Base-by-base conservation (phyloP, 768 basidiomycete species). In the Lenzites betulinus region DNA sequence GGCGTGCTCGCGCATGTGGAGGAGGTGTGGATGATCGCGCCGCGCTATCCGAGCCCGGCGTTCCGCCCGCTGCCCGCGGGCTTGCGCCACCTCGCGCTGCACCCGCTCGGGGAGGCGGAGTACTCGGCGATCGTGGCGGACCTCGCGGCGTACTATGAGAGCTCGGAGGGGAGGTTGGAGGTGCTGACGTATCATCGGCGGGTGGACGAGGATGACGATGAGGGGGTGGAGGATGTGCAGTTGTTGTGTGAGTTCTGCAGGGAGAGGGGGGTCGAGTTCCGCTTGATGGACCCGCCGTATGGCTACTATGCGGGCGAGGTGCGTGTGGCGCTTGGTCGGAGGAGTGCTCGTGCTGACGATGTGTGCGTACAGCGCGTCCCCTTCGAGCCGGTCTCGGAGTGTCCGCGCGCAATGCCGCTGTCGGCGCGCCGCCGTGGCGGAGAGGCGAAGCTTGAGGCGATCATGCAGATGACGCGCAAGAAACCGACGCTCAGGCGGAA, bases 251-350 rank as follows among this genome's bases (percentile, higher is more conserved):
- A 55, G 8, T 61, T 61, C 36, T 61, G 60, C 49, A 23, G 15
- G 13, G 41, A 30, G 7, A 42, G 43, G 3, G 9, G 36, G 15
- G n/a, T 61, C 28, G 22, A 22, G n/a, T 61, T 61, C 44, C 28
- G 42, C 8, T 33, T 55, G 3, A 61, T 61, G 60, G 49, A 51
- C 50, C 60, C 60, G 7, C 60, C 54, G 12, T 61, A 51, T 18
- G 60, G 60, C 3, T 42, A 51, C 39, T 61, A 60, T n/a, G 49
- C 60, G 2, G 60, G 60, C 8, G 60, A 61, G 54, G 60, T 61
- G 54, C 30, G 60, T 52, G 22, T 1, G 7, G 1, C 28, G 4
- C 16, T 23, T 33, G 6, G 8, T 22, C 13, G 15, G 9, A 43
- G 3, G 15, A 3, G 25, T 7, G 20, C 52, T 18, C 22, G 11